These are phyloP conservation scores for Mycena maculata DNA, from an alignment of 768 basidiomycete genomes.

Conservation along the genomic window DNA sequence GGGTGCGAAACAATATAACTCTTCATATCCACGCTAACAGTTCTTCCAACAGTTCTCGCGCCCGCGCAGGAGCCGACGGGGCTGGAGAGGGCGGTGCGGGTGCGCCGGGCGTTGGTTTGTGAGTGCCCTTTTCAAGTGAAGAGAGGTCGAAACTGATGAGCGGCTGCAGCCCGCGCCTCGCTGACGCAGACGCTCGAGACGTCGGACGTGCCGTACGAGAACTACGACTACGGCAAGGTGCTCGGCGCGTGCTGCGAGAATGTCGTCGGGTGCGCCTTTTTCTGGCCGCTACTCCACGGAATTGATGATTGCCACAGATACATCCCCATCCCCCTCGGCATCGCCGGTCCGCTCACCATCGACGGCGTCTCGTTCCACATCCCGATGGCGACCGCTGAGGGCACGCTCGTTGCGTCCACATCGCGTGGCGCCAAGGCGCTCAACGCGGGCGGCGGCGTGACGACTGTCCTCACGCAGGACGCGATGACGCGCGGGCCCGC, in stretches of 20 bases:
- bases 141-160: background rate
- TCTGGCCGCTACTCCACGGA: too few species aligned
- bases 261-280: slow-evolving; percentile 75
- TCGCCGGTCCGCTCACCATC: slow-evolving; percentile 94
- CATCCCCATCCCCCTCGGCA: slow-evolving; percentile 94
- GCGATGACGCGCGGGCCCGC: slow-evolving; percentile 99
- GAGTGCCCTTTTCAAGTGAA: slow-evolving; percentile 58
- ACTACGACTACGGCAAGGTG: slow-evolving; percentile 95
- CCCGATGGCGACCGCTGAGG: slow-evolving; percentile 99
- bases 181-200: slow-evolving; percentile 84
- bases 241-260: slow-evolving; percentile 99
- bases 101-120: slow-evolving; percentile 93
- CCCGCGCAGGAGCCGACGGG: slow-evolving; percentile 50
- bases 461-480: slow-evolving; percentile 91
- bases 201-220: slow-evolving; percentile 82
- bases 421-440: slow-evolving; percentile 98
- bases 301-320: slow-evolving; percentile 50
- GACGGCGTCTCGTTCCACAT: slow-evolving; percentile 89
- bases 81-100: slow-evolving; percentile 84
- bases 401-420: slow-evolving; percentile 96
- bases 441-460: slow-evolving; percentile 95
- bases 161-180: slow-evolving; percentile 79
- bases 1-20: too few species aligned
- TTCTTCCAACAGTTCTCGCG: too few species aligned
- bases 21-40: too few species aligned